A percentile compares a stretch with the other conserved stretches of the same genome.
Conservation (phyloP, 306 rosid species). For the Vigna hirtella region DNA sequence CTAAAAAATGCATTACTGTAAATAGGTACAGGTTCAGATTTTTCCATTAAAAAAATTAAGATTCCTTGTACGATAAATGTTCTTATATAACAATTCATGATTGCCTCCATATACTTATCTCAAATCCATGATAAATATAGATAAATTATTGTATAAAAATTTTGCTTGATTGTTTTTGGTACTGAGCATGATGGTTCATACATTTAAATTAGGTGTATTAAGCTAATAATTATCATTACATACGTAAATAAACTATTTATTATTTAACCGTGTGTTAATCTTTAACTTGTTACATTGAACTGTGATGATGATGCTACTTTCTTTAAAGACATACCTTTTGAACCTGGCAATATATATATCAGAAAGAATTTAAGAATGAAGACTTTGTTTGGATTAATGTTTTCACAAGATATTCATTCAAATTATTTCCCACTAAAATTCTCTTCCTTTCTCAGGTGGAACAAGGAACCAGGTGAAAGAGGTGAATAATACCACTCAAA, state of each 20-base stretch:
- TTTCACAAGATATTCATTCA: slow-evolving; percentile 15
- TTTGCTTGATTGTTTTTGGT: background rate
- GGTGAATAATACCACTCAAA: slow-evolving; percentile 41
- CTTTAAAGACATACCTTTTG: background rate
- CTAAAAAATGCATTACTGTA: background rate
- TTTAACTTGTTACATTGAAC: background rate
- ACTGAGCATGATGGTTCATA: background rate
- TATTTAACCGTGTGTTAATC: too few relatives aligned
- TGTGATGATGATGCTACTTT: background rate
- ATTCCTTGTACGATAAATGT: background rate
- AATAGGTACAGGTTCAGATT: background rate
- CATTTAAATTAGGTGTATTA: background rate
- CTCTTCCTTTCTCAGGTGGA: slow-evolving; percentile 52
- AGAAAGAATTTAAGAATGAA: background rate
- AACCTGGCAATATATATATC: background rate
- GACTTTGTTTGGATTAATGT: background rate
- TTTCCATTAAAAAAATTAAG: background rate
- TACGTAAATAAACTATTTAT: too few relatives aligned
- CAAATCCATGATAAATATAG: background rate
- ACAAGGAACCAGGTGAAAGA: slow-evolving; percentile 49
- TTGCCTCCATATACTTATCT: background rate
- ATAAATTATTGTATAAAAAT: background rate
- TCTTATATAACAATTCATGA: background rate
- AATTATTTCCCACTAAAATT: slow-evolving; percentile 18
- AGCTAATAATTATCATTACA: background rate